Evolutionary conservation across 768 basidiomycete genomes (phyloP).

Genomic region (Amanita jacksonii): DNA sequence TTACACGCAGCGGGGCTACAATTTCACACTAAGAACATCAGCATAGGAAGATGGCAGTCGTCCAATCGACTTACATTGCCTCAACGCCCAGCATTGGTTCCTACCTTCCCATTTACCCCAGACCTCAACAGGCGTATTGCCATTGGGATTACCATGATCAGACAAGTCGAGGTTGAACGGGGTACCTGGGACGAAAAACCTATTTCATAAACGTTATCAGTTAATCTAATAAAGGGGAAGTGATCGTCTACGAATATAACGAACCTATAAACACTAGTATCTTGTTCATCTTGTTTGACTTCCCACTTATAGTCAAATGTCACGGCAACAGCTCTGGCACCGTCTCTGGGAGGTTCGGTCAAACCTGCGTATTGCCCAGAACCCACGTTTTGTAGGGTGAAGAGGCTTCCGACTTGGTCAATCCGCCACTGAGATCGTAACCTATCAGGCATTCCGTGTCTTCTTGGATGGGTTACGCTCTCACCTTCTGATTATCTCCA

Average conservation of each 20-base stretch:
- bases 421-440: constrained; percentile 13
- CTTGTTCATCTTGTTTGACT: constrained; percentile 13
- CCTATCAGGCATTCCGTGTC: neutral
- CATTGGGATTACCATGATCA: neutral
- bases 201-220: neutral
- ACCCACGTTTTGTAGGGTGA: constrained; percentile 14
- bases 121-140: constrained; percentile 2
- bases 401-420: constrained; percentile 9
- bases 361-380: constrained; percentile 14
- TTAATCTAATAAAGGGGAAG: neutral
- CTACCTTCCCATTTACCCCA: constrained; percentile 7
- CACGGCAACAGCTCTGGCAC: constrained; percentile 9
- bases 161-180: constrained; percentile 7
- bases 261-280: constrained; percentile 15
- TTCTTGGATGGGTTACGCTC: no score
- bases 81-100: constrained; percentile 7
- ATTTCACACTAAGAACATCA: no score
- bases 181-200: constrained; percentile 5
- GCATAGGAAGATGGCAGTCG: no score
- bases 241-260: no score
- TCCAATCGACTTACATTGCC: neutral
- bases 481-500: constrained; percentile 8
- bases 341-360: constrained; percentile 5
- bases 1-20: no score
- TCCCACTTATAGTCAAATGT: constrained; percentile 9